Evolutionary conservation across 768 basidiomycete genomes (phyloP).

Genomic region (Podaxis carcinomalis): DNA sequence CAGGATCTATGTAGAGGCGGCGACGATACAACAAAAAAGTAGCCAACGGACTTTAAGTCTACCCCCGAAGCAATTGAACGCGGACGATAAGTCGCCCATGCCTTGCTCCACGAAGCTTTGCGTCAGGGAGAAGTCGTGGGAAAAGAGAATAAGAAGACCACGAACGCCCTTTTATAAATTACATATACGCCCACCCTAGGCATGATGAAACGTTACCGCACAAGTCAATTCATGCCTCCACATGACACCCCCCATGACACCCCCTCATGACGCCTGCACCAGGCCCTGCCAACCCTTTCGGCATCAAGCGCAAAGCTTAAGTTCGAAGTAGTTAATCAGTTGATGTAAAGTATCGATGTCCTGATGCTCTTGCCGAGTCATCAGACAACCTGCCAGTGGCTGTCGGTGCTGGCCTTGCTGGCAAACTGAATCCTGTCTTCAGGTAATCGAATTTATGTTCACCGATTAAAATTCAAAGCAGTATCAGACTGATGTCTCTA

Average conservation of each 20-base stretch:
- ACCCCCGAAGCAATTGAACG: neutral
- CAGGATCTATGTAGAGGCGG: neutral
- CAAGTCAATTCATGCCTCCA: neutral
- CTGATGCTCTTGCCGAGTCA: neutral
- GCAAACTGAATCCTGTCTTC: neutral
- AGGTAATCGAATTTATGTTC: neutral
- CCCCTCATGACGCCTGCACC: too few relatives aligned
- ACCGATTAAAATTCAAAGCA: neutral
- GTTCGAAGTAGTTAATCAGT: neutral
- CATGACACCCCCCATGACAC: neutral
- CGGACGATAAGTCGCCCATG: neutral
- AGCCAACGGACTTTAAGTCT: constrained; percentile 1
- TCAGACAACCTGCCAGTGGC: neutral
- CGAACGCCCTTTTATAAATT: neutral
- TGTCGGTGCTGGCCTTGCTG: neutral
- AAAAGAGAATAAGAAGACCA: neutral
- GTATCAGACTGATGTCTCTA: neutral
- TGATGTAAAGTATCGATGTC: neutral
- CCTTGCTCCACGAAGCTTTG: neutral
- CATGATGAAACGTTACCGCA: neutral
- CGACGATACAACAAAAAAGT: neutral
- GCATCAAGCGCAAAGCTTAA: neutral
- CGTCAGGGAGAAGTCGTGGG: neutral
- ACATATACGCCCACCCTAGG: too few relatives aligned
- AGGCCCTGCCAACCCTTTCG: neutral